Base-by-base conservation (phyloP, 2,329 filamentous ascomycete genomes). In the Pestalotiopsis sp. region DNA sequence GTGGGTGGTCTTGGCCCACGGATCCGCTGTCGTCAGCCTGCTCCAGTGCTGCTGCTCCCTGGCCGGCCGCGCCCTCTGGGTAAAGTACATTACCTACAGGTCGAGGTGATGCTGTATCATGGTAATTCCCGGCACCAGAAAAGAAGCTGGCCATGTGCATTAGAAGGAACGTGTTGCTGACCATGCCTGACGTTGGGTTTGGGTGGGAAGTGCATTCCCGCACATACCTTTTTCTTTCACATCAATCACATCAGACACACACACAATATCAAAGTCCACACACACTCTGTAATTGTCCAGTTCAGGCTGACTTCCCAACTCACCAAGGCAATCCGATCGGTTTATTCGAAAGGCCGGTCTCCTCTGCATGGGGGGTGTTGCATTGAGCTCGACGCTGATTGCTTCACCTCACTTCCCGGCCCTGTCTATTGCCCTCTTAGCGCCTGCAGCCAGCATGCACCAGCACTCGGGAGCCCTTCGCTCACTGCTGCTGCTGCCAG, bases 351-450 rank as follows among this genome's bases (percentile, higher is more conserved):
- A 52, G 65, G 31, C 52, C 31, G 52, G 52, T 31, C 45, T 17
- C 41, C 39, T 52, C 45, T 67, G 66, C 66, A 67, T 62, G 58
- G 59, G 57, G 27, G 38, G 66, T 25, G 23, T 67, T 67, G 66
- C 66, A 62, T 62, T 5, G 23, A 62, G 45, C 27, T 39, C 36
- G 25, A 63, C 38, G 57, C 58, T 56, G 57, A 67, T 67, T 67
- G 66, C 20, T 62, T 39, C 57, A 63, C 56, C 20, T 61, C 58
- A 36, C 66, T 63, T 23, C 41, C 39, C 20, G 23, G 59, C 58
- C 66, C 58, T 67, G 57, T 67, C 66, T 45, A 14, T 61, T 36
- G 17, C 59, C 17, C n/a, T 38, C 36, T 67, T 61, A 61, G 65
- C 66, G 59, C 66, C 66, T 62, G 59, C 57, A 52, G 27, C 38